Percentiles rank a stretch among this genome's conserved stretches.
phyloP scores from a whole-genome alignment of 768 basidiomycete genomes.

The Tubosaeta sp. region DNA sequence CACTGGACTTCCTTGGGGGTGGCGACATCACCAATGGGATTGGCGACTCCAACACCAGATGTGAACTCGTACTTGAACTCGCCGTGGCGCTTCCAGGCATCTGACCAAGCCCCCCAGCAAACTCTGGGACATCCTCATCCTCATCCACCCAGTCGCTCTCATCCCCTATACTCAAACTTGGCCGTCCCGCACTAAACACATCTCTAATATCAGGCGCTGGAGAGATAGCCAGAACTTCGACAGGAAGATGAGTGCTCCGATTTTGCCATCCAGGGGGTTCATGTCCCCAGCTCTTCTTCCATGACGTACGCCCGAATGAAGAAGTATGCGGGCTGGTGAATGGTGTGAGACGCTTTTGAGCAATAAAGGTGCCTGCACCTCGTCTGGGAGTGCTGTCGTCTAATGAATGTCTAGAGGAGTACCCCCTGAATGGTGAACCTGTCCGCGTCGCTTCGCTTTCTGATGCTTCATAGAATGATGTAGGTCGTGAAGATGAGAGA shows the following conservation, averaged over 20 bases:
- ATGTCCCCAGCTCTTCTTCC: slow-evolving; percentile 88
- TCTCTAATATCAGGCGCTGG: slow-evolving; percentile 58
- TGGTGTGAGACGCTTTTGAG: slow-evolving; percentile 76
- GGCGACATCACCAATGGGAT: slow-evolving; percentile 44
- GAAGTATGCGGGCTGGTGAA: slow-evolving; percentile 55
- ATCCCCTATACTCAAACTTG: slow-evolving; percentile 57
- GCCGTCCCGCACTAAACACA: slow-evolving; percentile 65
- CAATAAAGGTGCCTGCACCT: slow-evolving; percentile 61
- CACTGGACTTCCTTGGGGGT: slow-evolving; percentile 45
- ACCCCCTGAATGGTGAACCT: slow-evolving; percentile 57
- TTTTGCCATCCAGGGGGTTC: slow-evolving; percentile 85
- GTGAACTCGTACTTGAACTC: slow-evolving; percentile 23
- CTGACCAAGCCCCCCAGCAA: slow-evolving; percentile 78
- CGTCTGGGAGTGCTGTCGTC: slow-evolving; percentile 44
- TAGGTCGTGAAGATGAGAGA: slow-evolving; percentile 67
- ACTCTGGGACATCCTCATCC: slow-evolving; percentile 68
- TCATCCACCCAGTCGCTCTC: slow-evolving; percentile 89
- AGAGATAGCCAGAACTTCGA: slow-evolving; percentile 75
- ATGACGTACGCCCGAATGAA: slow-evolving; percentile 63
- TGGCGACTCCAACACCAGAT: slow-evolving; percentile 32
- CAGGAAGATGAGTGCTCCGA: slow-evolving; percentile 58
- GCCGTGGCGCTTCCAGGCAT: slow-evolving; percentile 28
- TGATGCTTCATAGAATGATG: slow-evolving; percentile 72
- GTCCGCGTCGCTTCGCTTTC: slow-evolving; percentile 64
- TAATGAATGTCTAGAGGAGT: slow-evolving; percentile 41